A percentile compares a stretch with the other conserved stretches of the same genome.
phyloP scores from a whole-genome alignment of 2,329 filamentous ascomycete species.

The Clonostachys chloroleuca region DNA sequence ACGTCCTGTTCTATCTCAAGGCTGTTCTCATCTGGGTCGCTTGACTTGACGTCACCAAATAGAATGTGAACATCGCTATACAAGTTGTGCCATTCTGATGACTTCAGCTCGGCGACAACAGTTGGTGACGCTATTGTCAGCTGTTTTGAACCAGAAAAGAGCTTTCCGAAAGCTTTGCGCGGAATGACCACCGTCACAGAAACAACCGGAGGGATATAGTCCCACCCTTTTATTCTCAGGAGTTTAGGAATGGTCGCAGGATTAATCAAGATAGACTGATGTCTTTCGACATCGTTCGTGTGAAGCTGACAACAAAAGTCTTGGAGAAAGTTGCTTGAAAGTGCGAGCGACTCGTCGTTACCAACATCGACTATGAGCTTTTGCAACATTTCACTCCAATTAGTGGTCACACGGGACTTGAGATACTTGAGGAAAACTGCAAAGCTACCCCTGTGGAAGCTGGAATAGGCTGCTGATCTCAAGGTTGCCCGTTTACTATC shows the following conservation, averaged over 20 bases:
- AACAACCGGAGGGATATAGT: constrained; percentile 23
- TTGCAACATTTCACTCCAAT: constrained; percentile 22
- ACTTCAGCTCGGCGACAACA: constrained; percentile 19
- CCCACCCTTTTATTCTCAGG: constrained; percentile 28
- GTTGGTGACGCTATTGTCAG: constrained; percentile 15
- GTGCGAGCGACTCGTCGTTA: constrained; percentile 17
- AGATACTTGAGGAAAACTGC: constrained; percentile 30
- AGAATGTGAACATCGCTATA: constrained; percentile 33
- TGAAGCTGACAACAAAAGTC: constrained; percentile 29
- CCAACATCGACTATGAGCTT: constrained; percentile 19
- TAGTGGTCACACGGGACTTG: constrained; percentile 21
- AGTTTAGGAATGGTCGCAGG: constrained; percentile 8
- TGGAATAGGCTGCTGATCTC: constrained; percentile 12
- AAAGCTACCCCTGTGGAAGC: constrained; percentile 32
- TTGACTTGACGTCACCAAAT: constrained; percentile 29
- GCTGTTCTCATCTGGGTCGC: constrained; percentile 18
- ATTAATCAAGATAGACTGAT: constrained; percentile 18
- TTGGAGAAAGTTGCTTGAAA: constrained; percentile 23
- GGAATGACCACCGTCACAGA: constrained; percentile 31
- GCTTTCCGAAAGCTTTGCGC: constrained; percentile 12
- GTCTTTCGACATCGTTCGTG: constrained; percentile 22
- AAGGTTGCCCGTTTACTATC: constrained; percentile 10
- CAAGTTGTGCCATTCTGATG: constrained; percentile 21
- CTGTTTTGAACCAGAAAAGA: constrained; percentile 12
- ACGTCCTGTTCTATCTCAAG: constrained; percentile 25